Conservation (phyloP, 1,284 basidiomycete species). For the Tetrapyrgos nigripes region DNA sequence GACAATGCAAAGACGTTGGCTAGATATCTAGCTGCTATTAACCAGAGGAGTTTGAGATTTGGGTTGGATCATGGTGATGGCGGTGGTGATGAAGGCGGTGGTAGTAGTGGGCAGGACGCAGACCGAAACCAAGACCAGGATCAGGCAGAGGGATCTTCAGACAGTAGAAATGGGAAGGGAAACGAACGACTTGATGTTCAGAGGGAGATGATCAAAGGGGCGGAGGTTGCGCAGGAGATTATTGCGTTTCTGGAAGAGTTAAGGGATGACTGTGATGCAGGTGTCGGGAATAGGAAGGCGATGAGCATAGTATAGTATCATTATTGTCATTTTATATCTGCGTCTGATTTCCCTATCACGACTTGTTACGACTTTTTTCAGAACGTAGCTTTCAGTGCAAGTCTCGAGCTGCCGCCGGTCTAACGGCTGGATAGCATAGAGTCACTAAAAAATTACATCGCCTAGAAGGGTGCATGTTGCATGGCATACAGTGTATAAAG, state of each 20-base stretch:
- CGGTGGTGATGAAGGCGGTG: not conserved
- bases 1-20: constrained; percentile 16
- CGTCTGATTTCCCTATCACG: too few relatives aligned
- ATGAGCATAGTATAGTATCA: too few relatives aligned
- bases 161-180: too few relatives aligned
- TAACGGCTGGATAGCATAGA: too few relatives aligned
- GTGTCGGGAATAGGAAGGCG: not conserved
- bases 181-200: not conserved
- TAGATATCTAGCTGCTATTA: constrained; percentile 13
- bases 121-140: not conserved
- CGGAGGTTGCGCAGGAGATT: constrained; percentile 14
- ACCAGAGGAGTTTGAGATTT: not conserved
- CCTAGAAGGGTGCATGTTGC: too few relatives aligned
- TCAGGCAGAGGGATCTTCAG: not conserved
- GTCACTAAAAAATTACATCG: too few relatives aligned
- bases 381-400: too few relatives aligned
- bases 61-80: constrained; percentile 1
- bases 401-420: too few relatives aligned
- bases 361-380: too few relatives aligned
- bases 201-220: constrained; percentile 9
- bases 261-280: too few relatives aligned
- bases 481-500: too few relatives aligned
- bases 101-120: not conserved
- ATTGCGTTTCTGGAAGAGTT: constrained; percentile 12
- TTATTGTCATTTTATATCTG: not conserved